These are phyloP conservation scores for Wallacemonas sp. DNA, from an alignment of 208 protist species.

Conservation along the genomic window DNA sequence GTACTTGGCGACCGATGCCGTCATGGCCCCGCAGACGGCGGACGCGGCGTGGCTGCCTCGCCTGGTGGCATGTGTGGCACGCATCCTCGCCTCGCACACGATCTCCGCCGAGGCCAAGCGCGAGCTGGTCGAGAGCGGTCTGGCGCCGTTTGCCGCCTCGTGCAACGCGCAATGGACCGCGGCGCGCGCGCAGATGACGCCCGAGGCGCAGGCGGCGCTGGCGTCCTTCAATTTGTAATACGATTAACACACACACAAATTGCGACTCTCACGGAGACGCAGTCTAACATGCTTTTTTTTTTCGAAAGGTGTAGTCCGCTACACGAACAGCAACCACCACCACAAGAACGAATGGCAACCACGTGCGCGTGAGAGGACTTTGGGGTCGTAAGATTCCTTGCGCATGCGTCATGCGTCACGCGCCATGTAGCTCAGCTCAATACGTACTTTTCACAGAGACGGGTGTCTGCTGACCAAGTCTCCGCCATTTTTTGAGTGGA, in stretches of 20 bases:
- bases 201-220: constrained; percentile 41
- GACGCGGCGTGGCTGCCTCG: constrained; percentile 34
- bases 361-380: no score
- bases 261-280: background rate
- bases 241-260: background rate
- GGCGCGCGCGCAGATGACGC: constrained; percentile 23
- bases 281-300: no score
- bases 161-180: constrained; percentile 40
- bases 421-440: no score
- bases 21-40: constrained; percentile 25
- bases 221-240: constrained; percentile 32
- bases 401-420: no score
- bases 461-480: no score
- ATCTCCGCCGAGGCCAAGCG: constrained; percentile 60
- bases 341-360: no score
- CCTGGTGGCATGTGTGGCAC: constrained; percentile 41
- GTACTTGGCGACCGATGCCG: constrained; percentile 38
- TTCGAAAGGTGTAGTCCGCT: no score
- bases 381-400: no score
- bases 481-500: no score
- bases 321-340: no score
- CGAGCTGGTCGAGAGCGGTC: constrained; percentile 38
- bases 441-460: no score
- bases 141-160: constrained; percentile 28
- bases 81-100: constrained; percentile 41